Evolutionary conservation across 1,284 basidiomycete species (phyloP).

Genomic region (Ceratobasidium theobromae): DNA sequence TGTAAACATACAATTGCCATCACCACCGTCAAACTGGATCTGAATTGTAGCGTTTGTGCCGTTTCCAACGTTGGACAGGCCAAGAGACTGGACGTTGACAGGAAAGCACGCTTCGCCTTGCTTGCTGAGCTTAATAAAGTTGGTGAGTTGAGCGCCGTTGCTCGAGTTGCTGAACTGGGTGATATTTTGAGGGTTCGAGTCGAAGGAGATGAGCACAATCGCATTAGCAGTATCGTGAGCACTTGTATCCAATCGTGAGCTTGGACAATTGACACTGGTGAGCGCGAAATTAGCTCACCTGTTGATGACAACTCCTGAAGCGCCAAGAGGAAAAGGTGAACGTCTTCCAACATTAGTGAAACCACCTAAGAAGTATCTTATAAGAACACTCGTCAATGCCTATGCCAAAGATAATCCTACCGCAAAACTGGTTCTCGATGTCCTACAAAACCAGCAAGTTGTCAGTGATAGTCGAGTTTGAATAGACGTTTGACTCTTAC

Average conservation of each 20-base stretch:
- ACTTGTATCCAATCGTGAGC: constrained; percentile 37
- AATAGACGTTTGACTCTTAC: constrained; percentile 19
- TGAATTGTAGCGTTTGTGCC: constrained; percentile 64
- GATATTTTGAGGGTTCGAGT: constrained; percentile 57
- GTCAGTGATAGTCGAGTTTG: not conserved
- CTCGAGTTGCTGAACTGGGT: constrained; percentile 57
- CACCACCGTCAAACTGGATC: constrained; percentile 63
- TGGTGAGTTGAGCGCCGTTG: constrained; percentile 47
- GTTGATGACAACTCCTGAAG: constrained; percentile 56
- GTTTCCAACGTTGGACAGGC: constrained; percentile 53
- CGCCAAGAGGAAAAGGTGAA: constrained; percentile 61
- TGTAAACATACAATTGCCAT: constrained; percentile 48
- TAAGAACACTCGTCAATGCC: not conserved
- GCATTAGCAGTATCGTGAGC: constrained; percentile 42
- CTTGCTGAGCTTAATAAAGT: constrained; percentile 55
- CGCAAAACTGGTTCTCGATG: constrained; percentile 60
- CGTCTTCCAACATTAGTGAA: constrained; percentile 52
- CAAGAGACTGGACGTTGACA: constrained; percentile 55
- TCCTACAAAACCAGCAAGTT: constrained; percentile 41
- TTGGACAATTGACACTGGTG: constrained; percentile 18
- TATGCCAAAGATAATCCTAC: constrained; percentile 42
- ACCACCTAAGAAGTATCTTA: constrained; percentile 48
- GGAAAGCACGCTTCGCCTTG: constrained; percentile 63
- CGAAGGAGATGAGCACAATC: constrained; percentile 58
- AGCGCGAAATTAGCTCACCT: constrained; percentile 60